Conservation (phyloP, 495 filamentous ascomycete genomes). For the Articulospora tetracladia region DNA sequence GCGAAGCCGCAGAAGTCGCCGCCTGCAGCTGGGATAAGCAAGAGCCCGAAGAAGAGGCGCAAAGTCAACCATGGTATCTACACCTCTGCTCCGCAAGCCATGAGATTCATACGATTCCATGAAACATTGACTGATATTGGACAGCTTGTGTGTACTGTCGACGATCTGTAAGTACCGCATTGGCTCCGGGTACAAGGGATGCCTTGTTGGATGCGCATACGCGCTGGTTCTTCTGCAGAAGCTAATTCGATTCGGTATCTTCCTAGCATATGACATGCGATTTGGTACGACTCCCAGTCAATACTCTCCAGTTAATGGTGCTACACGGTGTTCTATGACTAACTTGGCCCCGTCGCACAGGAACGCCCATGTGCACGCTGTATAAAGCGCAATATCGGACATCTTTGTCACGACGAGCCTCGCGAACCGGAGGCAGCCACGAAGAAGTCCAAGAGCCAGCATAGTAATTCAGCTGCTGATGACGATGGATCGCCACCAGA, state of each 20-base stretch:
- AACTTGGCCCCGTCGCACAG: conserved; percentile 49
- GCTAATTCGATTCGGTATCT: conserved; percentile 27
- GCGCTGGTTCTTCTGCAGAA: conserved; percentile 25
- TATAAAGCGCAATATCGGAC: conserved; percentile 98
- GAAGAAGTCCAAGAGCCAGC: conserved; percentile 66
- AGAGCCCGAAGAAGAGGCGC: conserved; percentile 88
- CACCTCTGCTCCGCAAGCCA: not conserved
- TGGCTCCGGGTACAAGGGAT: conserved; percentile 15
- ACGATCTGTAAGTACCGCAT: conserved; percentile 80
- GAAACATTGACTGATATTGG: conserved; percentile 39
- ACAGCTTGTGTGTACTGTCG: conserved; percentile 98
- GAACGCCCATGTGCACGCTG: conserved; percentile 95
- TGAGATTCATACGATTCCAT: not conserved
- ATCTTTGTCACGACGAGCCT: conserved; percentile 97
- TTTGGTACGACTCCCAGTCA: conserved; percentile 61
- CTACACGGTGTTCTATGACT: conserved; percentile 38
- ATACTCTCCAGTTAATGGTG: conserved; percentile 24
- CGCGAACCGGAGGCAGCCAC: conserved; percentile 68
- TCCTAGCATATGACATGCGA: conserved; percentile 98
- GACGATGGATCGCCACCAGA: conserved; percentile 45
- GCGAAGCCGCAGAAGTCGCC: conserved; percentile 42
- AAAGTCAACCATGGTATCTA: conserved; percentile 99
- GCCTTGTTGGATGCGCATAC: conserved; percentile 20
- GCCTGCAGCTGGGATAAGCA: conserved; percentile 33
- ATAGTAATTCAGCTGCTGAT: conserved; percentile 54